Percentiles rank a stretch among this genome's conserved stretches.
phyloP scores from a whole-genome alignment of 1,284 basidiomycete species.

The Caloboletus firmus region DNA sequence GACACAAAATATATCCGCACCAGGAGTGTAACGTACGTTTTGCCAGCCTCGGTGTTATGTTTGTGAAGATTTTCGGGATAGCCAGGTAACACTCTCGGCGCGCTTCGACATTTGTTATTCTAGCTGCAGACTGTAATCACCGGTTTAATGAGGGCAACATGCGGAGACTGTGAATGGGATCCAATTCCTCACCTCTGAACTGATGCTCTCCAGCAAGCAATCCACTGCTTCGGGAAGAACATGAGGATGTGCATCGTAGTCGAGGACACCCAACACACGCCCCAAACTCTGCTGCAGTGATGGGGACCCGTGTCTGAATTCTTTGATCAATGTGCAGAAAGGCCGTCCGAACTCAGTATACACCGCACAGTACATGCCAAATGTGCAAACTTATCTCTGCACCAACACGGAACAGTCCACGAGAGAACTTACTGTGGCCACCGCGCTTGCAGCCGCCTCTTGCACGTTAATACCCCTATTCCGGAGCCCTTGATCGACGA shows the following conservation, averaged over 20 bases:
- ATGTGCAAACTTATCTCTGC: slow-evolving; percentile 57
- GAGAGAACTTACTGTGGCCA: slow-evolving; percentile 66
- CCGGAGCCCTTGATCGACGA: slow-evolving; percentile 74
- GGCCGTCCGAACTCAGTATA: slow-evolving; percentile 22
- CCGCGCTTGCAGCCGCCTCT: slow-evolving; percentile 65
- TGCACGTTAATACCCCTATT: slow-evolving; percentile 70
- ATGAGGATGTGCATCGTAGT: slow-evolving; percentile 59
- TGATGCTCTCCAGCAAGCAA: slow-evolving; percentile 62
- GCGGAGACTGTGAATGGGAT: slow-evolving; percentile 21
- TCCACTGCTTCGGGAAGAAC: slow-evolving; percentile 52
- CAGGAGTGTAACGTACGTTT: slow-evolving; percentile 43
- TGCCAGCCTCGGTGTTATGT: slow-evolving; percentile 44
- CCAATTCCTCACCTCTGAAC: slow-evolving; percentile 48
- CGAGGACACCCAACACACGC: slow-evolving; percentile 69
- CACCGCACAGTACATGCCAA: slow-evolving; percentile 8
- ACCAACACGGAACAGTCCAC: slow-evolving; percentile 63
- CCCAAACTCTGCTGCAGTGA: slow-evolving; percentile 77
- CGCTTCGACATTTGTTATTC: slow-evolving; percentile 58
- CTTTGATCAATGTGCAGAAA: slow-evolving; percentile 59
- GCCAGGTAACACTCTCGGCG: slow-evolving; percentile 72
- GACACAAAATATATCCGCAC: slow-evolving; percentile 15
- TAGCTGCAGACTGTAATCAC: slow-evolving; percentile 43
- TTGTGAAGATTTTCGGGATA: slow-evolving; percentile 56
- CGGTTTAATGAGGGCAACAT: slow-evolving; percentile 23
- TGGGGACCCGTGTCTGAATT: slow-evolving; percentile 57